Base-by-base conservation (phyloP, 2,329 filamentous ascomycete genomes). In the Ophiostoma himal-ulmi region DNA sequence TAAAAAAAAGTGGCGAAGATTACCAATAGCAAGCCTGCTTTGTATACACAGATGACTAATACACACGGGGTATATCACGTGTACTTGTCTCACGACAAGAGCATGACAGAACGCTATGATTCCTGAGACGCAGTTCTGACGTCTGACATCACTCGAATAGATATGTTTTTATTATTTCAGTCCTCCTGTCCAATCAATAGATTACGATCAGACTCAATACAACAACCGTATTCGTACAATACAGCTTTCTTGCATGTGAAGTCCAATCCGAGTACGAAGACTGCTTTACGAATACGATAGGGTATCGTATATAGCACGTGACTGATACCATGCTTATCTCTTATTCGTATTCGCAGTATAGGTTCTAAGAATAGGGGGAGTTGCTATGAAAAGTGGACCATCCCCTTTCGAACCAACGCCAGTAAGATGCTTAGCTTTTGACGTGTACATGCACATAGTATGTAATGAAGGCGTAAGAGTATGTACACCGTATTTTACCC, bases 261-360 rank as follows among this genome's bases (percentile, higher is more conserved):
- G 52, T 11, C 2, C 14, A 68, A 54, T 67, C 20, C 67, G 64
- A 64, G 30, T 39, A 57, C 44, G 57, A 64, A 11, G 6, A 17
- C 1, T 30, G 52, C 2, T 20, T 26, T 57, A 57, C 57, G 57
- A 62, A 26, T 62, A 62, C 57, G 57, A 62, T 62, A 62, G 10
- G 57, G 57, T n/a, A n/a, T n/a, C n/a, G n/a, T n/a, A n/a, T n/a
- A n/a, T 1, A 11, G 8, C 68, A 71, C 68, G 68, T 71, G 70
- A 36, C 36, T 34, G 52, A 14, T 67, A 65, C 39, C 39, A 5
- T 8, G 17, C n/a, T 20, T 41, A 52, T 67, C 60, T 73, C 72
- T 73, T 73, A 73, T 72, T 74, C 72, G 72, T 73, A 74, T 73
- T 74, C 73, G 73, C 39, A 69, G 64, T 52, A 20, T 34, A 36